These are phyloP conservation scores for Geotrichum carabidarum DNA, from an alignment of 1,139 yeast genomes.

Conservation along the genomic window DNA sequence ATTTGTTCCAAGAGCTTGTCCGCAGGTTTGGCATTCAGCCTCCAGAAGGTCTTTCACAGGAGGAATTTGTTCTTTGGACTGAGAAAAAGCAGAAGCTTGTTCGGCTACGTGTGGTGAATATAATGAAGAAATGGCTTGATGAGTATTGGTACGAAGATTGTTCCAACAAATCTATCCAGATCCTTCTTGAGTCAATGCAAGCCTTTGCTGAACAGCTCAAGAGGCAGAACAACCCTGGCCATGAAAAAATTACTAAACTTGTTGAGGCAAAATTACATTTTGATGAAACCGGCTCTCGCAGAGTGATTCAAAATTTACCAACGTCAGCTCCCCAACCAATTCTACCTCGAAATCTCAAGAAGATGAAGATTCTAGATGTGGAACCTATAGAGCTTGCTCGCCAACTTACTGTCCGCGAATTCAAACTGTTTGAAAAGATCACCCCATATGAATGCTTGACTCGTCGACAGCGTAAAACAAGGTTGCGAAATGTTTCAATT, in stretches of 20 bases:
- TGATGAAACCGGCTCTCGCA: slow-evolving; percentile 22
- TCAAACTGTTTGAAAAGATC: slow-evolving; percentile 60
- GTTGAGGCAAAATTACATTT: slow-evolving; percentile 29
- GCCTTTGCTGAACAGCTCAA: slow-evolving; percentile 51
- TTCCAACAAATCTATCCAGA: slow-evolving; percentile 11
- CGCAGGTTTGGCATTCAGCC: slow-evolving; percentile 69
- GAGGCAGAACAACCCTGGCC: slow-evolving; percentile 45
- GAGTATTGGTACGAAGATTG: slow-evolving; percentile 62
- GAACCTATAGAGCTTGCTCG: slow-evolving; percentile 76
- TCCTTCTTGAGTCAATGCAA: slow-evolving; percentile 49
- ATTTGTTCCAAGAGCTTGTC: slow-evolving; percentile 57
- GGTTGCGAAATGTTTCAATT: slow-evolving; percentile 13
- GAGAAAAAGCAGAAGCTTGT: slow-evolving; percentile 63
- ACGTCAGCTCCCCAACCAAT: slow-evolving; percentile 30
- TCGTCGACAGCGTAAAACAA: slow-evolving; percentile 50
- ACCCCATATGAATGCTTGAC: slow-evolving; percentile 71
- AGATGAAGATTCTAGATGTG: slow-evolving; percentile 45
- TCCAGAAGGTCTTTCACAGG: slow-evolving; percentile 82
- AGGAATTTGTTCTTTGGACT: slow-evolving; percentile 78
- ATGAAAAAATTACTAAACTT: slow-evolving; percentile 20
- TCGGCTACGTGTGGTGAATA: slow-evolving; percentile 61
- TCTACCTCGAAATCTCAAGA: slow-evolving; percentile 28
- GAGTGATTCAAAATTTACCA: slow-evolving; percentile 25
- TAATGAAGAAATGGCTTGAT: slow-evolving; percentile 66
- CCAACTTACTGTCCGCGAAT: slow-evolving; percentile 79